Base-by-base conservation (phyloP, 2,329 filamentous ascomycete genomes). In the Graphiopsis chlorocephala region DNA sequence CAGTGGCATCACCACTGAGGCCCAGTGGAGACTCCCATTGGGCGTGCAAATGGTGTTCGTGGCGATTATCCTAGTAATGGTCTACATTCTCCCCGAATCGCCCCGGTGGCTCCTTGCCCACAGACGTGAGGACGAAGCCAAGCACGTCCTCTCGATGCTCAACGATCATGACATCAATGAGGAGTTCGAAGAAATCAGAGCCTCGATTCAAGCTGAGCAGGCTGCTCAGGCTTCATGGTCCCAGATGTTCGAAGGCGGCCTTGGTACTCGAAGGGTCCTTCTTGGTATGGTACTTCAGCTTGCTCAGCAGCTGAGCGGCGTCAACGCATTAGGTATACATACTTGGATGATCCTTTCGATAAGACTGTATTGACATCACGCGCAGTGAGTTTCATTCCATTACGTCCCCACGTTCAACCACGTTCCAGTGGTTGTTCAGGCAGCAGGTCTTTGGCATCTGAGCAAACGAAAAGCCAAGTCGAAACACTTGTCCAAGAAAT, bases 291-390 rank as follows among this genome's bases (percentile, higher is more conserved):
- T 69, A 15, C 64, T 72, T 3, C 70, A 72, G 61, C 45, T 66
- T 23, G 64, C 66, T 80, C 86, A 88, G 72, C 86, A 88, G 68
- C 77, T 87, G 4, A 82, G 80, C 25, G 85, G 85, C 0, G 86
- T 84, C 59, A 79, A 79, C 53, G 76, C 76, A 2, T 74, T 53
- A 11, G 47, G 47, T n/a, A 53, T 53, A 28, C 3, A 31, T 20
- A 4, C 29, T 11, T 31, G 29, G 29, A 31, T 10, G 8, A 31
- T 45, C 2, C 8, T 20, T 10, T 42, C n/a, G 17, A 8, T 11
- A 8, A 15, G 6, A 12, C n/a, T 2, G 4, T 4, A 10, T 17
- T 42, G 11, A 42, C 17, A 8, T 5, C 12, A 4, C 11, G 7
- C 8, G 38, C 38, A 45, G 38, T 45, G n/a, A 45, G 38, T 45